Base-by-base conservation (phyloP, 306 rosid genomes). In the Elaeagnus macrophylla region DNA sequence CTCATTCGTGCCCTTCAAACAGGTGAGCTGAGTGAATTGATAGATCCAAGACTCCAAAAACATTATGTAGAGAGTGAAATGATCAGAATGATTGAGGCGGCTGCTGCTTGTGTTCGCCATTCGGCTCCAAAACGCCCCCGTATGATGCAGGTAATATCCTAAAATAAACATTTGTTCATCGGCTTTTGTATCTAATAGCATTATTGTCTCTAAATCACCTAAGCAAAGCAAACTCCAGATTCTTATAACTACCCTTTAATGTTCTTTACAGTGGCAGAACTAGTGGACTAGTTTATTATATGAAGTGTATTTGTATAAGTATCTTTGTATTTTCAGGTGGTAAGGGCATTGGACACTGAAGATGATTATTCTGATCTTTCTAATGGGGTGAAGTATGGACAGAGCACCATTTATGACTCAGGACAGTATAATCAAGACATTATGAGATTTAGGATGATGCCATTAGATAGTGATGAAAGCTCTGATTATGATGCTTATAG, bases 71-170 rank as follows among this genome's bases (percentile, higher is more conserved):
- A 80, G 57, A 64, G 65, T 52, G 85, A 91, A 73, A 80, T 91
- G 96, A 40, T 72, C 61, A 75, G 73, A 70, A 91, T 91, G 99
- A 72, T 84, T 8, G 95, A 82, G 74, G 89, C 95, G 37, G 96
- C 99, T 11, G 99, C 89, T 41, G 99, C 96, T 1, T 87, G 99
- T 37, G 81, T 91, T 62, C 95, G 96, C 20, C 95, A 82, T 62
- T 91, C 96, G n/a, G 96, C 85, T 65, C 83, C 75, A 17, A 87
- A 82, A 67, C 83, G 99, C 37, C 99, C 99, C 20, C 65, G 99
- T 11, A 87, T 91, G 96, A 75, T 63, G 46, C 99, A 91, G 99
- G 99, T 87, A 50, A 62, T n/a, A 44, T 37, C 4, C 32, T 25
- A 25, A 3, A 25, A 25, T 25, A 25, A 25, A 25, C 32, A 25